phyloP scores from a whole-genome alignment of 306 rosid species.

The Cicer bijugum region DNA sequence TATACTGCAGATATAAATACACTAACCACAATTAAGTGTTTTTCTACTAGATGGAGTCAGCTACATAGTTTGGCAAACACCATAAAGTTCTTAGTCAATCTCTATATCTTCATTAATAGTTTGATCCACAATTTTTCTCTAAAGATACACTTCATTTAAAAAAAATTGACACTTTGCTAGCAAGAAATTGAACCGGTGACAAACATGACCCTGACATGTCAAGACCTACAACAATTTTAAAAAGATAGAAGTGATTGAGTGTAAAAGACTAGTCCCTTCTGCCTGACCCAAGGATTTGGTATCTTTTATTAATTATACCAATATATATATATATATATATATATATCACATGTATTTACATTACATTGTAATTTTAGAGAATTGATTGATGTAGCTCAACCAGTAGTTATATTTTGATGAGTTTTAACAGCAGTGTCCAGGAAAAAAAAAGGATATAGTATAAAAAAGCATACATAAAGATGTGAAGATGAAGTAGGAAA shows the following conservation, averaged over 20 bases:
- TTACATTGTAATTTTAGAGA: no score
- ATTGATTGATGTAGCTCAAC: background rate
- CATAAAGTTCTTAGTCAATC: background rate
- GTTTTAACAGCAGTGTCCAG: background rate
- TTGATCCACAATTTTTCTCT: background rate
- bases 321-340: no score
- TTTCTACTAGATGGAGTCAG: background rate
- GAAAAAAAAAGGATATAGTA: background rate
- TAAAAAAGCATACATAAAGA: background rate
- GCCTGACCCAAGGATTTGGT: no score
- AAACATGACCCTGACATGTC: no score
- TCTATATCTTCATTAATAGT: background rate
- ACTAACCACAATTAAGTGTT: background rate
- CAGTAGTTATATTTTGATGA: background rate
- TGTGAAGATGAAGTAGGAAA: constrained; percentile 6
- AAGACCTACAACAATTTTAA: no score
- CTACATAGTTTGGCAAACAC: background rate
- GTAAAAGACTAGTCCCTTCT: no score
- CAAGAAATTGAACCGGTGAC: no score
- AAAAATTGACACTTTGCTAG: no score
- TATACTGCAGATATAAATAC: background rate
- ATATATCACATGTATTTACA: no score
- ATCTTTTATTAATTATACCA: no score
- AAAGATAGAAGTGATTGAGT: no score
- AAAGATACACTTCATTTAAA: no score